Conservation (phyloP, 1,284 basidiomycete species). For the Irpex rosettiformis region DNA sequence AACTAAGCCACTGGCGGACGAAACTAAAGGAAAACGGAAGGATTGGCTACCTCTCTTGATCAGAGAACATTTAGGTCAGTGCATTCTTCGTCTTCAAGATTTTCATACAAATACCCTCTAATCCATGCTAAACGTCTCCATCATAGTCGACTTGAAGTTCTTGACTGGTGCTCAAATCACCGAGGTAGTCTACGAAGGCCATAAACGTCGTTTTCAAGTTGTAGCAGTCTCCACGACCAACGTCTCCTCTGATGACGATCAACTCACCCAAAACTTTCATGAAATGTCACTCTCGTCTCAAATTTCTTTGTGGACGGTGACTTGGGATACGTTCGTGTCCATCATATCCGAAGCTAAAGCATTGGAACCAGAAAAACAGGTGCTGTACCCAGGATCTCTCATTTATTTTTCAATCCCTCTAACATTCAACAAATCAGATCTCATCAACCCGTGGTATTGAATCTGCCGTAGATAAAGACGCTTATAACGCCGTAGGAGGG, state of each 20-base stretch:
- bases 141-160: constrained; percentile 70
- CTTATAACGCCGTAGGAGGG: constrained; percentile 83
- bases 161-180: constrained; percentile 60
- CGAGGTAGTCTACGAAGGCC: constrained; percentile 63
- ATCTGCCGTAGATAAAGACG: constrained; percentile 40
- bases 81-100: too few species aligned
- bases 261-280: not conserved
- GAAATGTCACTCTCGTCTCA: constrained; percentile 38
- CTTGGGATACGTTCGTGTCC: constrained; percentile 59
- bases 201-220: constrained; percentile 49
- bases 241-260: not conserved
- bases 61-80: constrained; percentile 59
- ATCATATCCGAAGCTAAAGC: constrained; percentile 35
- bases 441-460: constrained; percentile 42
- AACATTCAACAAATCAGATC: constrained; percentile 3
- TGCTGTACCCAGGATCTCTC: not conserved
- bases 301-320: constrained; percentile 49
- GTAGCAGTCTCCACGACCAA: not conserved
- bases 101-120: too few species aligned
- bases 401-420: not conserved
- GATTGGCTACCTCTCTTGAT: constrained; percentile 68
- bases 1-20: constrained; percentile 13
- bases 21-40: constrained; percentile 38
- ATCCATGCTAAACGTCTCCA: constrained; percentile 4
- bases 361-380: constrained; percentile 16